A percentile compares a stretch with the other conserved stretches of the same genome.
Evolutionary conservation across 169 alveolate species (phyloP).

Genomic region (Plasmodium coatneyi): DNA sequence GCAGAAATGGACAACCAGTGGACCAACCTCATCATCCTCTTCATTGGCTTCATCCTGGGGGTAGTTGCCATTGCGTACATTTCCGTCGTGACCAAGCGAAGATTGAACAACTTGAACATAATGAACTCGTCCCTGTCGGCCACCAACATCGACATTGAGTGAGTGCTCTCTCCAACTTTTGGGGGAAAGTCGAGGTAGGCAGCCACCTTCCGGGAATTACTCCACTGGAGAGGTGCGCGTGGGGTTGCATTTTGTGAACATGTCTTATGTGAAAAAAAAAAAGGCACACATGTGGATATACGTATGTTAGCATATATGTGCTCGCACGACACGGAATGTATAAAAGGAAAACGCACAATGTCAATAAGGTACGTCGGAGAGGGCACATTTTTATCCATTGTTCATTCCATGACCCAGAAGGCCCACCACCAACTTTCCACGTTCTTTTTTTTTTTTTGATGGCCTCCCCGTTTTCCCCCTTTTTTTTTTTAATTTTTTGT

Average conservation of each 20-base stretch:
- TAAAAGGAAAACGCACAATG: neutral
- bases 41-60: slow-evolving; percentile 64
- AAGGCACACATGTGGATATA: neutral
- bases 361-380: neutral
- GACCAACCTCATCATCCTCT: slow-evolving; percentile 42
- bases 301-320: neutral
- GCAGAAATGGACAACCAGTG: slow-evolving; percentile 60
- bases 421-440: neutral
- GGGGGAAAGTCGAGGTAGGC: neutral
- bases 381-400: neutral
- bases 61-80: slow-evolving; percentile 69
- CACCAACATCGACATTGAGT: slow-evolving; percentile 45
- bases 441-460: neutral
- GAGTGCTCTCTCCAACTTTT: neutral
- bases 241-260: neutral
- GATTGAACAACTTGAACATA: slow-evolving; percentile 61
- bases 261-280: neutral
- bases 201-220: neutral
- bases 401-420: neutral
- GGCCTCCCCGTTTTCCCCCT: neutral
- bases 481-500: neutral
- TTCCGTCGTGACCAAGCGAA: slow-evolving; percentile 64
- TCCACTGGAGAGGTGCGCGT: neutral
- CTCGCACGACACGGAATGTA: neutral
- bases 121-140: slow-evolving; percentile 58